These are phyloP conservation scores for Tricholoma bakamatsutake DNA, from an alignment of 768 basidiomycete genomes.

Conservation along the genomic window DNA sequence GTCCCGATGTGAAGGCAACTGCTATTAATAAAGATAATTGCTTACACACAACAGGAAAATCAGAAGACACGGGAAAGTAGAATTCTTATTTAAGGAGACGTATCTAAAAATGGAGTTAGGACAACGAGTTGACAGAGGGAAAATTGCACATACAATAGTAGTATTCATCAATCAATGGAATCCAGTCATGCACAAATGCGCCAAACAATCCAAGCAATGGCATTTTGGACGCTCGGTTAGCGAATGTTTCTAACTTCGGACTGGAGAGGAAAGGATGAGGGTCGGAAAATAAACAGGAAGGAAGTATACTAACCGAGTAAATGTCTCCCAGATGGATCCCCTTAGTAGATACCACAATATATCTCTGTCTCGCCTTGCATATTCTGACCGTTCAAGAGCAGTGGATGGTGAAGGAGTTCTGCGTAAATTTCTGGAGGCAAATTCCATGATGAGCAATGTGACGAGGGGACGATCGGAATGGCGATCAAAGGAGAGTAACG, in stretches of 20 bases:
- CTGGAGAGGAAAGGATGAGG: constrained; percentile 29
- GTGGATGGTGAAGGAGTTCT: constrained; percentile 57
- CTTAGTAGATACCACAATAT: constrained; percentile 82
- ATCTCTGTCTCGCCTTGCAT: constrained; percentile 77
- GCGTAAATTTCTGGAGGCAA: constrained; percentile 72
- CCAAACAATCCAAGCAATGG: constrained; percentile 68
- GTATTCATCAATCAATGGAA: constrained; percentile 84
- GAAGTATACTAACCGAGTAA: constrained; percentile 49
- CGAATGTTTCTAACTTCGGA: constrained; percentile 67
- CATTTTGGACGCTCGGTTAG: constrained; percentile 43
- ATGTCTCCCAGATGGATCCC: constrained; percentile 79
- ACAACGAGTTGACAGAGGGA: background rate
- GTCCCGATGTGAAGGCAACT: background rate
- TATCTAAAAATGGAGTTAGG: constrained; percentile 24
- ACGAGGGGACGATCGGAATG: constrained; percentile 59
- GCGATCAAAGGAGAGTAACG: constrained; percentile 39
- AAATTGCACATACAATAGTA: constrained; percentile 71
- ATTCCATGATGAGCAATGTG: constrained; percentile 58
- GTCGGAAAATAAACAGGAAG: constrained; percentile 12
- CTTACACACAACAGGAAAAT: constrained; percentile 12
- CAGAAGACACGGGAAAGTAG: constrained; percentile 2
- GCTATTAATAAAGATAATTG: constrained; percentile 3
- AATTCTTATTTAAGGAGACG: constrained; percentile 29
- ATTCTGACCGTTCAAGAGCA: constrained; percentile 66
- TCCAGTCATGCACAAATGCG: constrained; percentile 75